Percentiles rank a stretch among this genome's conserved stretches.
phyloP scores from a whole-genome alignment of 768 basidiomycete genomes.

The Macrolepiota dolichaula region DNA sequence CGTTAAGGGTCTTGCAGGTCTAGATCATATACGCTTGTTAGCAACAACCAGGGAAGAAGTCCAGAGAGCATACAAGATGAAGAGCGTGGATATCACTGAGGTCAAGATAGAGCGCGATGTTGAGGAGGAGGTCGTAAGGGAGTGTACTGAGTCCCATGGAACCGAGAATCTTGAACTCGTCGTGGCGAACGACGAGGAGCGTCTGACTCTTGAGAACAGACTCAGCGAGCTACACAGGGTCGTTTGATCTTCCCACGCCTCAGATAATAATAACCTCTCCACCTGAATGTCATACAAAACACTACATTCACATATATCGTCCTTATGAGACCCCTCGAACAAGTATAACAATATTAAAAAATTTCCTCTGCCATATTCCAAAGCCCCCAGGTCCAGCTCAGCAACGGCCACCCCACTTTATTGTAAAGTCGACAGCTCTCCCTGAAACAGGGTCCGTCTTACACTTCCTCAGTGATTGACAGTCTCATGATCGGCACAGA shows the following conservation, averaged over 20 bases:
- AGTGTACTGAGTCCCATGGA: conserved; percentile 37
- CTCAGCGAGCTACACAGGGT: conserved; percentile 5
- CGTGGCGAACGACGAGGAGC: conserved; percentile 6
- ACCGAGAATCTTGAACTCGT: neutral
- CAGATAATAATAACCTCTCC: no score
- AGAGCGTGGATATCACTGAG: conserved; percentile 57
- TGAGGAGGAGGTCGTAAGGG: conserved; percentile 69
- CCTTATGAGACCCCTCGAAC: no score
- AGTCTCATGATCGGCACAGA: no score
- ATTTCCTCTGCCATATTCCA: no score
- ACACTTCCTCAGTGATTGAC: no score
- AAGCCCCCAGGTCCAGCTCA: no score
- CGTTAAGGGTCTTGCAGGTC: conserved; percentile 61
- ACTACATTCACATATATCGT: no score
- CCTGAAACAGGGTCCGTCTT: no score
- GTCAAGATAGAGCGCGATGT: conserved; percentile 61
- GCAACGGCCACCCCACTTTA: no score
- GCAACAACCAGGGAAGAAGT: conserved; percentile 4
- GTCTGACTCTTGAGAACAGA: neutral
- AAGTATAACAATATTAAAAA: no score
- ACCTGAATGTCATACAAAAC: no score
- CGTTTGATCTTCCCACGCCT: conserved; percentile 6
- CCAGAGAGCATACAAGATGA: conserved; percentile 48
- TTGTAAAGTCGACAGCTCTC: no score
- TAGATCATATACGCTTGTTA: conserved; percentile 20